Evolutionary conservation across 768 basidiomycete species (phyloP), one percentile per base, ranked within the genome.

Genomic region (Mycena venus): DNA sequence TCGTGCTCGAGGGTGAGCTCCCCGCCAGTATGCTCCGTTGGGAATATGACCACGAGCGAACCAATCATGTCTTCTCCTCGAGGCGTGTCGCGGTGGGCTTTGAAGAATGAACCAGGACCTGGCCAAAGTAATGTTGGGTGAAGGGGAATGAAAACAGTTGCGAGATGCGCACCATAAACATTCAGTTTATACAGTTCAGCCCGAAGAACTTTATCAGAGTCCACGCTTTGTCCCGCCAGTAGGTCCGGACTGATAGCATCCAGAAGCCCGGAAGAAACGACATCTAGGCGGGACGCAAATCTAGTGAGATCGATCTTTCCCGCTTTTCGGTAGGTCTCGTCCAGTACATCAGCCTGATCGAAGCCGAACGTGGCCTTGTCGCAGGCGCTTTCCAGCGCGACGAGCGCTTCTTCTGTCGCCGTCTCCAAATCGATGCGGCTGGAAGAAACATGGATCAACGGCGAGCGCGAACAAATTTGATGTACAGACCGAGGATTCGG

Each of bases 181-280:
- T 86, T 86, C 15, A 86, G 72, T 58, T 85, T 85, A 69, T 85
- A 84, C 25, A 83, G 70, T 61, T 85, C 84, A 11, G 82, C 75
- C 4, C 74, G 65, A 31, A 83, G 72, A 8, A 29, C 62, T 2
- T 72, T 64, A 6, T 44, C 32, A 6, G 21, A 70, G n/a, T 68
- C 71, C 15, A 60, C 25, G 38, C 71, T 38, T 60, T 73, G 68
- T 15, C 78, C 76, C 7, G 75, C 70, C 10, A 81, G 63, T 19
- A 83, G 74, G 11, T 72, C 73, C 0, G 61, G 68, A 21, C 77
- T 74, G 27, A 85, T 75, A 25, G 72, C 44, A 55, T 82, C 78
- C 6, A 84, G 25, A 1, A 87, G 64, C 3, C 82, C 83, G 12
- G 69, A 70, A 15, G 70, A 66, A 12, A 60, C 75, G 14, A 81